Conservation (phyloP, 2,329 filamentous ascomycete genomes). For the Rhytidhysteron rufulum region DNA sequence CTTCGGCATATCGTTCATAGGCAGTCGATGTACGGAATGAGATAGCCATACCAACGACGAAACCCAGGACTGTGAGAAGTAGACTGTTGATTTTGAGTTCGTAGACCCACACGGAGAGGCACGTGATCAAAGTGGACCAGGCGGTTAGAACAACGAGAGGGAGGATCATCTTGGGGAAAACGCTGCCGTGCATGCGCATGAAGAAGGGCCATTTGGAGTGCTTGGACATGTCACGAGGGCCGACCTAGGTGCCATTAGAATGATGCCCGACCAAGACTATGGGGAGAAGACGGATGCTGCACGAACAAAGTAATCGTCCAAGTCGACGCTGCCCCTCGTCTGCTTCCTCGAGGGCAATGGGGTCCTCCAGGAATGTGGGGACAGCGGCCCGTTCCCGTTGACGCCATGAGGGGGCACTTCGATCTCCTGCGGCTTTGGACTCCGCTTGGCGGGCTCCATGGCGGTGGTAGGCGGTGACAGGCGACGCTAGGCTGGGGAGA, state of each 20-base stretch:
- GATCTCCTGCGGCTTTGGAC: slow-evolving; percentile 25
- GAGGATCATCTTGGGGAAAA: slow-evolving; percentile 70
- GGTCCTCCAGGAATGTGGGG: slow-evolving; percentile 1
- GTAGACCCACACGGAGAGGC: slow-evolving; percentile 40
- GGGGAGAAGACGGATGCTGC: slow-evolving; percentile 10
- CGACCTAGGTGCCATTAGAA: slow-evolving; percentile 30
- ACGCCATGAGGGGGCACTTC: slow-evolving; percentile 22
- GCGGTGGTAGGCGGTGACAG: too few species aligned
- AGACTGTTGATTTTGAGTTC: slow-evolving; percentile 60
- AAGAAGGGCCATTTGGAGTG: slow-evolving; percentile 77
- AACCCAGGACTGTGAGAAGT: slow-evolving; percentile 73
- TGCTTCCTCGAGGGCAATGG: slow-evolving; percentile 11
- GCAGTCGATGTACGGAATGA: slow-evolving; percentile 75
- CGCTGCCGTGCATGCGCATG: slow-evolving; percentile 70
- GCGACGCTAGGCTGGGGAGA: too few species aligned
- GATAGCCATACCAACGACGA: slow-evolving; percentile 74
- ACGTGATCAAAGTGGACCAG: slow-evolving; percentile 66
- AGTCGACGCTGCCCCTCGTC: slow-evolving; percentile 27
- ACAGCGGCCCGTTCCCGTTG: slow-evolving; percentile 6
- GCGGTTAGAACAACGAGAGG: slow-evolving; percentile 59
- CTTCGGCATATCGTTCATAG: slow-evolving; percentile 65
- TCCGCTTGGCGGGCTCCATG: slow-evolving; percentile 29
- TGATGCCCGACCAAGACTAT: neutral
- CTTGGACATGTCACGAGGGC: slow-evolving; percentile 65
- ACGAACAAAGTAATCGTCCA: slow-evolving; percentile 61